These are phyloP conservation scores for Entoloma clypeatum DNA, from an alignment of 1,284 basidiomycete genomes.

Conservation along the genomic window DNA sequence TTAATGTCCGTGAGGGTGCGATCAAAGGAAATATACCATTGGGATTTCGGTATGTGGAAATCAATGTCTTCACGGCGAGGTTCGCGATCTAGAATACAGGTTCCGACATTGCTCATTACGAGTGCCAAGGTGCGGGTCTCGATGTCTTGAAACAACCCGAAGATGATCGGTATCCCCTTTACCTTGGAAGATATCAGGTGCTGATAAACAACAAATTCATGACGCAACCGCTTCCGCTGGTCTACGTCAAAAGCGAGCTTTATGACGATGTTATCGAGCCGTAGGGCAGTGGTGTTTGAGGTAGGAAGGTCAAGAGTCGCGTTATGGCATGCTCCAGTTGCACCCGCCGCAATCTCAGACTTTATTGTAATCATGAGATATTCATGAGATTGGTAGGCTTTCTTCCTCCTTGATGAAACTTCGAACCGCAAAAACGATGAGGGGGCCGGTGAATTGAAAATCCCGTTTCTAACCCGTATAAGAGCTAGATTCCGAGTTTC, in stretches of 20 bases:
- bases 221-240: constrained; percentile 3
- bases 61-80: background rate
- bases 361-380: constrained; percentile 7
- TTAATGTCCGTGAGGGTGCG: background rate
- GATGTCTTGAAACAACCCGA: constrained; percentile 12
- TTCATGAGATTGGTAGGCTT: background rate
- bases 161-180: constrained; percentile 6
- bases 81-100: constrained; percentile 6
- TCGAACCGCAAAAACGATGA: constrained; percentile 14
- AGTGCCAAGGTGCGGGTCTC: constrained; percentile 8
- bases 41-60: constrained; percentile 1
- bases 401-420: background rate
- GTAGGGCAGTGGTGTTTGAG: constrained; percentile 1
- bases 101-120: constrained; percentile 13
- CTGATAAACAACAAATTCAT: constrained; percentile 11
- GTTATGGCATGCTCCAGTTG: background rate
- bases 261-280: constrained; percentile 8
- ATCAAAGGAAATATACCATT: constrained; percentile 1
- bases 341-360: constrained; percentile 2
- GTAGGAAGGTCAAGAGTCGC: constrained; percentile 4
- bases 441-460: constrained; percentile 14
- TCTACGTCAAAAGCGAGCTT: constrained; percentile 10
- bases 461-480: constrained; percentile 13
- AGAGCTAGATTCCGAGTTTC: constrained; percentile 1
- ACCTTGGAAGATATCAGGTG: constrained; percentile 7